These are phyloP conservation scores for Metarhizium sp. DNA, from an alignment of 2,329 filamentous ascomycete genomes.

Conservation along the genomic window DNA sequence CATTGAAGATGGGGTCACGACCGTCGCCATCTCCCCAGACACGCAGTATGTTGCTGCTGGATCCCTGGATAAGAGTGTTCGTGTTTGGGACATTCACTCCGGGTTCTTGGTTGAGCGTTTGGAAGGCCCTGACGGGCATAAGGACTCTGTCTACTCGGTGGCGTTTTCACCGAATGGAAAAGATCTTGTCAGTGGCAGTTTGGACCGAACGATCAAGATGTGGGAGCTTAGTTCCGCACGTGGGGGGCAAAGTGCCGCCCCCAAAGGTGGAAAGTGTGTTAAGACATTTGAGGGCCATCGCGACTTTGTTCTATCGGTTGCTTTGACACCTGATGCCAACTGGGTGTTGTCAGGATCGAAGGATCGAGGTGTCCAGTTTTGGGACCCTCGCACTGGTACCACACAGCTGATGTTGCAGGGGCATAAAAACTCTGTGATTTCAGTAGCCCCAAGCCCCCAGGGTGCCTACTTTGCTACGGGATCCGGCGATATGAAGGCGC, in stretches of 20 bases:
- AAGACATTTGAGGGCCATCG: slow-evolving; percentile 97
- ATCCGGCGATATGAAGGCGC: slow-evolving; percentile 92
- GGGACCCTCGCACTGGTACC: slow-evolving; percentile 87
- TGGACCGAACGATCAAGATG: slow-evolving; percentile 99
- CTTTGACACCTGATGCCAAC: slow-evolving; percentile 82
- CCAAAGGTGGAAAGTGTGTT: slow-evolving; percentile 85
- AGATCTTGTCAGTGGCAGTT: slow-evolving; percentile 84
- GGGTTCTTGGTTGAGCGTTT: slow-evolving; percentile 85
- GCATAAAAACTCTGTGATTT: slow-evolving; percentile 98
- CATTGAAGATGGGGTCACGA: slow-evolving; percentile 96
- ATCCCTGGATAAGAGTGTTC: slow-evolving; percentile 93
- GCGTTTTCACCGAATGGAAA: slow-evolving; percentile 91
- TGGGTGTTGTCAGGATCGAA: slow-evolving; percentile 98
- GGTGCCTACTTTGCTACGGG: slow-evolving; percentile 90
- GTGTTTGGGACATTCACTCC: slow-evolving; percentile 86
- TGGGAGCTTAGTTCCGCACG: slow-evolving; percentile 81
- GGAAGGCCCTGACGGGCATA: slow-evolving; percentile 88
- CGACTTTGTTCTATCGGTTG: slow-evolving; percentile 94
- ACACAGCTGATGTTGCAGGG: slow-evolving; percentile 98
- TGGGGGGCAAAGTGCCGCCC: slow-evolving; percentile 53
- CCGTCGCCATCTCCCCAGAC: slow-evolving; percentile 93
- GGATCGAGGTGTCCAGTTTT: slow-evolving; percentile 96
- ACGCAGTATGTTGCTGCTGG: slow-evolving; percentile 90
- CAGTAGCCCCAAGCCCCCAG: slow-evolving; percentile 84
- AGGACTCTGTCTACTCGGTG: slow-evolving; percentile 93